Base-by-base conservation (phyloP, 2,329 filamentous ascomycete species). In the Colletotrichum scovillei region DNA sequence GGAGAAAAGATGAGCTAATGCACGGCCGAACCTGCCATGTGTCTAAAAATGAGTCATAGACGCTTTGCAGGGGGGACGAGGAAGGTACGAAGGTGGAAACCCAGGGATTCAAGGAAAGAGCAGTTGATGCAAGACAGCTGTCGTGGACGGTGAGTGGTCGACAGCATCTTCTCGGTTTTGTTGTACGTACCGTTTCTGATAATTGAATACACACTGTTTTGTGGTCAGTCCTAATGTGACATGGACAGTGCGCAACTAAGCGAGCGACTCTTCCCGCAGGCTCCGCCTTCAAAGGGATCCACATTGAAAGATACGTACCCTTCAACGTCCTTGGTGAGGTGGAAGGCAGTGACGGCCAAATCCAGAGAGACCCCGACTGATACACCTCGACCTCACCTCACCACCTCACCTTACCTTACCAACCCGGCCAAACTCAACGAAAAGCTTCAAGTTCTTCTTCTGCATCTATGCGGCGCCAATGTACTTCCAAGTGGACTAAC, bases 41-140 rank as follows among this genome's bases (percentile, higher is more conserved):
- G 78, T 80, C 79, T 78, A 78, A 77, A 78, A 76, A 76, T 81
- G 78, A 81, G 77, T 81, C 79, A 80, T 77, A 80, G 74, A 76
- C 77, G 78, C 76, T 74, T 24, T 63, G 63, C 72, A 72, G 55
- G 72, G 64, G 59, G 64, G 59, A 26, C 67, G 58, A 53, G 60
- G 68, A 42, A 42, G 64, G 59, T 67, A 58, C 55, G 63, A 60
- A 76, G 76, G 75, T 77, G 68, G 55, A 62, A 32, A 62, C 60
- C 32, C 32, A 35, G 32, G 32, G 32, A 35, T 35, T 35, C 12
- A 56, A 26, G 60, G n/a, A 35, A 42, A 65, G 38, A 46, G 63
- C 57, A 46, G 57, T 35, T 52, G 64, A 49, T 22, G 46, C 60
- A 42, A 52, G 72, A 72, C 35, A 60, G 67, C 55, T 67, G 63